phyloP scores from a whole-genome alignment of 202 grass and related monocot genomes.

The Zizania palustris region DNA sequence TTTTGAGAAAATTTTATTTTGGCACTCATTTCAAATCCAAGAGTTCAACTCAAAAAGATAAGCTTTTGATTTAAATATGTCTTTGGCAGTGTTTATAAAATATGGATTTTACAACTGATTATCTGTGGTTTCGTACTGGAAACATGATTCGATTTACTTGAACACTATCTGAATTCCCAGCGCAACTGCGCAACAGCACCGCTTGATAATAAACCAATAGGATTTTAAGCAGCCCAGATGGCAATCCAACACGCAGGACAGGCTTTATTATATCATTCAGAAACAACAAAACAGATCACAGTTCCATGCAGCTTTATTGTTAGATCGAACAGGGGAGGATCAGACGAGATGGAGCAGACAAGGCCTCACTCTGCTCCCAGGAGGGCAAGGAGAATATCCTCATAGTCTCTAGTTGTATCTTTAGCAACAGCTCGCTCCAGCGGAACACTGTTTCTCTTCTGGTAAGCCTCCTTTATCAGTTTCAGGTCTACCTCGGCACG shows the following conservation, averaged over 20 bases:
- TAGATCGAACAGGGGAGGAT: conserved; percentile 17
- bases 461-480: conserved; percentile 69
- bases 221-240: not conserved
- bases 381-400: conserved; percentile 71
- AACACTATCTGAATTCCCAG: not conserved
- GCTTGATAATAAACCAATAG: not conserved
- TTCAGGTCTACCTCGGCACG: conserved; percentile 87
- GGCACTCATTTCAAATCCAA: no score
- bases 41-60: no score
- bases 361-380: conserved; percentile 53
- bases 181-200: not conserved
- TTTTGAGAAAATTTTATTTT: no score
- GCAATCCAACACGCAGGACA: not conserved
- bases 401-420: conserved; percentile 79
- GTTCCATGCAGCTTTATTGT: conserved; percentile 27
- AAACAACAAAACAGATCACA: conserved; percentile 20
- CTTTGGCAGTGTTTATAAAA: no score
- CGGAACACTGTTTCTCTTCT: conserved; percentile 76
- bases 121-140: no score
- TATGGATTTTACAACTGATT: no score
- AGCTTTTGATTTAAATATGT: no score
- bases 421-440: conserved; percentile 62
- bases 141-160: not conserved
- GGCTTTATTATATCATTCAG: conserved; percentile 36
- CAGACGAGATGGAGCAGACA: not conserved